Evolutionary conservation across 768 basidiomycete genomes (phyloP), one percentile per base, ranked within the genome.

Genomic region (Phlebiopsis flavidoalba): DNA sequence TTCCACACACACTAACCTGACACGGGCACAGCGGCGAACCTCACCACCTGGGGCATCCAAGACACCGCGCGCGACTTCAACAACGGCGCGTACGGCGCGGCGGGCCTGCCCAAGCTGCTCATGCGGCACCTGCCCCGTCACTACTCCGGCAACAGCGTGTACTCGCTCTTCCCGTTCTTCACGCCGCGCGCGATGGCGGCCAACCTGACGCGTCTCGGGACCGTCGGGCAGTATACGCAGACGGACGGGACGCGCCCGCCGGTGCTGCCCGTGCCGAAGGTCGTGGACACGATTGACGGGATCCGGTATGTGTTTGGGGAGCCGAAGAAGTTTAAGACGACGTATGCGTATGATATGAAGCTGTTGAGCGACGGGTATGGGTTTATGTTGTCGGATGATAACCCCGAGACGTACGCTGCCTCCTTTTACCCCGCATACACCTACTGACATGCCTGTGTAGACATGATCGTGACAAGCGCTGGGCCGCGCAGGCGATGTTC

Each of bases 21-120:
- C 19, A 57, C 17, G 48, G 53, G 17, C 37, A 15, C 57, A 79
- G 75, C 79, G 0, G 68, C 64, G 31, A 76, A 79, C 63, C 60
- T 82, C 45, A 83, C 82, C 0, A 68, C 78, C 1, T 84, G 81
- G 81, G 82, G 82, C 7, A 81, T 73, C 71, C 69, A 77, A 31
- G 26, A 31, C 82, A 83, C 57, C 79, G 77, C 62, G 72, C 75
- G 22, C 65, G 62, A 81, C 60, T 69, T 71, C 50, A 65, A 77
- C 58, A 78, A 79, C 53, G 66, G 65, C 31, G 65, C 63, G 8
- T 67, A 62, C 59, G 77, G 76, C 35, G 73, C 48, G n/a, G n/a
- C n/a, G 7, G 61, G 63, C 74, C 75, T 81, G 59, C 76, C 79
- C 10, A 79, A 77, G 61, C 72, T 80, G 14, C 68, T 81, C 15